phyloP scores from a whole-genome alignment of 306 rosid genomes.

The Casuarina cunninghamiana region DNA sequence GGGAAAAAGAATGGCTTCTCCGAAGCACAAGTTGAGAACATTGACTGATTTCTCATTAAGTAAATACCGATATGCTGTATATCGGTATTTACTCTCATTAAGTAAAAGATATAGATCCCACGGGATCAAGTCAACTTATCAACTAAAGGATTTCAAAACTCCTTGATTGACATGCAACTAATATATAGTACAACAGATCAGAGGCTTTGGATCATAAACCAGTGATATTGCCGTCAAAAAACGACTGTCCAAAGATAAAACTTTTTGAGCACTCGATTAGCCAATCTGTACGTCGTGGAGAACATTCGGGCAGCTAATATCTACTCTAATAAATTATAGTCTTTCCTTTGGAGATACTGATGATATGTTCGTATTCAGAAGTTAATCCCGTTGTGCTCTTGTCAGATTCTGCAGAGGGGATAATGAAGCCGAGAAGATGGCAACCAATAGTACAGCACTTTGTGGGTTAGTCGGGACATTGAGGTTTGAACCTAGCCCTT shows the following conservation, averaged over 20 bases:
- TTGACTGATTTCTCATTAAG: background rate
- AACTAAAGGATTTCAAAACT: background rate
- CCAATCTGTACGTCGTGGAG: too few species aligned
- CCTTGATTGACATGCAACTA: background rate
- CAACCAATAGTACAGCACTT: background rate
- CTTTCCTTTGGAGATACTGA: too few species aligned
- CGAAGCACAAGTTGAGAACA: background rate
- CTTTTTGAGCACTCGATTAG: too few species aligned
- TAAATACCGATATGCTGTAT: too few species aligned
- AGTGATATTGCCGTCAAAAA: too few species aligned
- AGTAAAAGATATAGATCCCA: background rate
- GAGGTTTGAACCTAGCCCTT: slow-evolving; percentile 40
- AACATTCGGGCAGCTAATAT: too few species aligned
- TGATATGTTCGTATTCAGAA: too few species aligned
- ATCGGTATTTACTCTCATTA: background rate
- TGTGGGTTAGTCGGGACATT: background rate
- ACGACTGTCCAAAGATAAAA: too few species aligned
- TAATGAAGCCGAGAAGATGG: background rate
- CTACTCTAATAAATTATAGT: too few species aligned
- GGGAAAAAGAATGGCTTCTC: background rate
- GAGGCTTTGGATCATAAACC: too few species aligned
- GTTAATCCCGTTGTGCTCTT: too few species aligned
- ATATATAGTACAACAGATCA: background rate
- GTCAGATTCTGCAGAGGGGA: too few species aligned
- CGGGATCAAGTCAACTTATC: background rate